These are phyloP conservation scores for Phytopythium litorale DNA, from an alignment of 352 stramenopile species.

Conservation along the genomic window DNA sequence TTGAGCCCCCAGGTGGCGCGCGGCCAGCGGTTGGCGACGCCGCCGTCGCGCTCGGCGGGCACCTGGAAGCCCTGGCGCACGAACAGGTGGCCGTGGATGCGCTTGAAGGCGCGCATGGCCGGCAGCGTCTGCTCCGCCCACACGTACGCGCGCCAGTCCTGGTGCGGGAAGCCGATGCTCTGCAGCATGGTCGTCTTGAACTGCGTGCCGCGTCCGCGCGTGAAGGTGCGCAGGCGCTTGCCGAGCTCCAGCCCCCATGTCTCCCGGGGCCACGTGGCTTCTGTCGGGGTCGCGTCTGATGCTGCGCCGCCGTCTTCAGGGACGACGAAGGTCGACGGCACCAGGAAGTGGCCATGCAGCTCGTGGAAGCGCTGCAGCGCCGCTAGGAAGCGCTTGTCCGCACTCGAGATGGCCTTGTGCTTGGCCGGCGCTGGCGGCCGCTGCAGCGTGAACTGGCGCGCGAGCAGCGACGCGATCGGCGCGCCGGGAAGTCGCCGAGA, in stretches of 20 bases:
- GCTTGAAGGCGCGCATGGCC: slow-evolving; percentile 76
- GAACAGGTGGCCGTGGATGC: slow-evolving; percentile 89
- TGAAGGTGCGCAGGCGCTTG: slow-evolving; percentile 48
- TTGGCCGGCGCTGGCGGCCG: not conserved
- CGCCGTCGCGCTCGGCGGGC: slow-evolving; percentile 37
- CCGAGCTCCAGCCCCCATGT: slow-evolving; percentile 49
- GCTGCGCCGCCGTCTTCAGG: slow-evolving; percentile 10
- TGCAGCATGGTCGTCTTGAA: slow-evolving; percentile 57
- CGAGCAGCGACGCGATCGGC: not conserved
- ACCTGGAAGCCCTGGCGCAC: slow-evolving; percentile 90
- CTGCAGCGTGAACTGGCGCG: not conserved
- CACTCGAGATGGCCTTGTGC: slow-evolving; percentile 21
- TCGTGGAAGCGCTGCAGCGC: slow-evolving; percentile 49
- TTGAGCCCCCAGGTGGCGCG: slow-evolving; percentile 85
- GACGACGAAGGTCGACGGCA: slow-evolving; percentile 57
- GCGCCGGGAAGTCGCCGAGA: not conserved
- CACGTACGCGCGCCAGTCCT: slow-evolving; percentile 69
- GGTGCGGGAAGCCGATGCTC: slow-evolving; percentile 60
- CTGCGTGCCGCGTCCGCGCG: slow-evolving; percentile 46
- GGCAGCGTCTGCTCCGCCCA: slow-evolving; percentile 68
- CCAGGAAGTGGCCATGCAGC: slow-evolving; percentile 65
- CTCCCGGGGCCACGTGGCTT: slow-evolving; percentile 41
- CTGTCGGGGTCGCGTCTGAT: not conserved
- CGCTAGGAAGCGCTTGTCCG: slow-evolving; percentile 48
- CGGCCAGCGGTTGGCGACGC: slow-evolving; percentile 56